Percentiles rank a stretch among this genome's conserved stretches.
Conservation (phyloP, 352 stramenopile genomes). For the Pythium volutum region DNA sequence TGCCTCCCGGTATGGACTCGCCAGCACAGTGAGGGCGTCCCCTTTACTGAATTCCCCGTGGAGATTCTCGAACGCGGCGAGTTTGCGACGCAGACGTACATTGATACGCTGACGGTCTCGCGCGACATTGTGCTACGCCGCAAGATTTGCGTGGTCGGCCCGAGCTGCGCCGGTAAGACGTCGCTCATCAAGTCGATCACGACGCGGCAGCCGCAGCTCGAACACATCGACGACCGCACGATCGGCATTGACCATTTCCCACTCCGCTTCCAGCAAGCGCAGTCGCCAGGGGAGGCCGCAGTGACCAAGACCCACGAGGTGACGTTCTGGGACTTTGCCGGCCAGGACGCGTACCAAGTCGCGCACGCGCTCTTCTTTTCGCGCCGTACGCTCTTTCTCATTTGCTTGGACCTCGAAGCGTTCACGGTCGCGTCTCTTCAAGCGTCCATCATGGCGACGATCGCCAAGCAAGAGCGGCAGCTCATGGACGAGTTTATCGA, state of each 20-base stretch:
- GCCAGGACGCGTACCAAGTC: slow-evolving; percentile 14
- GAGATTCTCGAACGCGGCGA: neutral
- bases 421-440: neutral
- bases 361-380: slow-evolving; percentile 22
- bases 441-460: neutral
- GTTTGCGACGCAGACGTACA: neutral
- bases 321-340: slow-evolving; percentile 23
- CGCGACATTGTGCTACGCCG: neutral
- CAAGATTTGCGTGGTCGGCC: slow-evolving; percentile 1
- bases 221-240: slow-evolving; percentile 23
- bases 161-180: slow-evolving; percentile 26
- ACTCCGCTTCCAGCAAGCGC: slow-evolving; percentile 2
- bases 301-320: too few relatives aligned
- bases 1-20: neutral
- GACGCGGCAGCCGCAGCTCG: neutral
- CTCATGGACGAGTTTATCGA: slow-evolving; percentile 13
- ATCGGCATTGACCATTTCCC: slow-evolving; percentile 33
- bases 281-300: neutral
- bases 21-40: neutral
- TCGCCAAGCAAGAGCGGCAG: neutral
- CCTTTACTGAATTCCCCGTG: neutral
- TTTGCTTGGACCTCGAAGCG: slow-evolving; percentile 15
- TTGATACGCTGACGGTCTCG: neutral
- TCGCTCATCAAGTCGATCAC: slow-evolving; percentile 7
- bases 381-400: slow-evolving; percentile 8